These are phyloP conservation scores for Leptoxyphium fumago DNA, from an alignment of 2,329 filamentous ascomycete genomes.

Conservation along the genomic window DNA sequence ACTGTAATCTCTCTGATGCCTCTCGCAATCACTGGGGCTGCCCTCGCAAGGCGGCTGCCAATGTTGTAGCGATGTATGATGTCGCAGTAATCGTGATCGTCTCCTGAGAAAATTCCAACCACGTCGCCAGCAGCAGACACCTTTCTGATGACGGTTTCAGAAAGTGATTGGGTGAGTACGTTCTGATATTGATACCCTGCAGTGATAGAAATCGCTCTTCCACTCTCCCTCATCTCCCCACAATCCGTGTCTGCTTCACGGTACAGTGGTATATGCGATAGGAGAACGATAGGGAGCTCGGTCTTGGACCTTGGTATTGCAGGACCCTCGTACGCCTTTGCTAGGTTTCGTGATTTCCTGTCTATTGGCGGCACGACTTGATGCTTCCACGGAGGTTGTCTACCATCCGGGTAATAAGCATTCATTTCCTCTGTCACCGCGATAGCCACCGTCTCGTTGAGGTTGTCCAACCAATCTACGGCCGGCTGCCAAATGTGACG, in stretches of 20 bases:
- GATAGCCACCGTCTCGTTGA: constrained; percentile 50
- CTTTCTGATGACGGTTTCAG: constrained; percentile 57
- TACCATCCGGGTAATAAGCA: constrained; percentile 37
- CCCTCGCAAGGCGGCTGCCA: constrained; percentile 4
- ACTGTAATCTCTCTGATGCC: constrained; percentile 68
- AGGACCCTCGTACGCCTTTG: constrained; percentile 3
- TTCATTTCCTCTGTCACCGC: constrained; percentile 53
- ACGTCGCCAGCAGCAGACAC: constrained; percentile 52
- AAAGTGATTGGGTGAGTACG: constrained; percentile 65
- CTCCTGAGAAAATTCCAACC: constrained; percentile 77
- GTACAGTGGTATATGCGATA: constrained; percentile 84
- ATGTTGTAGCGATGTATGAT: constrained; percentile 50
- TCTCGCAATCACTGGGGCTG: constrained; percentile 25
- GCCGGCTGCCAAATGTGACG: constrained; percentile 56
- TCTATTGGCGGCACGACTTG: constrained; percentile 20
- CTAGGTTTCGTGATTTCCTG: constrained; percentile 16
- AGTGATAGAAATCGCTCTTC: constrained; percentile 65
- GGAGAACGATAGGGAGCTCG: constrained; percentile 72
- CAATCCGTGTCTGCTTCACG: constrained; percentile 72
- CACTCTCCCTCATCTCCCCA: constrained; percentile 71
- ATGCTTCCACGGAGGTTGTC: constrained; percentile 18
- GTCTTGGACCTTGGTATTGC: constrained; percentile 4
- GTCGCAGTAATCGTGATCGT: constrained; percentile 97
- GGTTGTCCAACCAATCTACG: constrained; percentile 57
- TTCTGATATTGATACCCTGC: constrained; percentile 95